Base-by-base conservation (phyloP, 352 stramenopile species). In the Phytophthora pistaciae region DNA sequence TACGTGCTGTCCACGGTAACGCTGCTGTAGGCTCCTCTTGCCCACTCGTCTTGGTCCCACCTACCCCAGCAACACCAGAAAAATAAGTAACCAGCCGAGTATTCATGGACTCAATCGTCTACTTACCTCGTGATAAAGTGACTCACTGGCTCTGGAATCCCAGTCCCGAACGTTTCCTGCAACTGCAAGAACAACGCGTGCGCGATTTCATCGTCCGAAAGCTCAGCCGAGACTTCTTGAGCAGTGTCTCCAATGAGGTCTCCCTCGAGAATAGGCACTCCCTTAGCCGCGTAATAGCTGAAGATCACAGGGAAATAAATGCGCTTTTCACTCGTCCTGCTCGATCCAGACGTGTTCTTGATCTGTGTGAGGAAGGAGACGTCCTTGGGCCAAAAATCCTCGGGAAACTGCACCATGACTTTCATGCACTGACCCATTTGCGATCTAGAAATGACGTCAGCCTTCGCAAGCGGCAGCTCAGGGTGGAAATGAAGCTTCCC, bases 341-440 rank as follows among this genome's bases (percentile, higher is more conserved):
- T 42, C 0, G 36, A 16, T 42, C 36, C 14, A 5, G 36, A 42
- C 36, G 36, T 42, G 11, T 52, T 27, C 1, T n/a, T 60, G 36
- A 83, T 69, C 33, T 86, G 75, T 10, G 72, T 72, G 18, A 87
- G 80, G 52, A 91, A 86, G 2, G 74, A 74, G 1, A 71, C 67
- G 21, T 79, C 56, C 27, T 74, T 54, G 8, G 78, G 71, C 86
- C 84, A 92, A 50, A 94, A 92, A 5, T 78, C 74, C 8, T 75
- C 36, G 0, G 80, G 82, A 49, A 93, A 94, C 36, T 89, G 76
- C 40, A 94, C 64, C 27, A 92, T 60, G 10, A 93, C 67, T 61
- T 92, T 93, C 81, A 93, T 91, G 57, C 89, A 91, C 44, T 87
- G 77, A 6, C 83, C 83, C 75, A 90, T 91, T 49, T 73, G 68